These are phyloP conservation scores for Leccinum subtestaceum DNA, from an alignment of 768 basidiomycete genomes.

Conservation along the genomic window DNA sequence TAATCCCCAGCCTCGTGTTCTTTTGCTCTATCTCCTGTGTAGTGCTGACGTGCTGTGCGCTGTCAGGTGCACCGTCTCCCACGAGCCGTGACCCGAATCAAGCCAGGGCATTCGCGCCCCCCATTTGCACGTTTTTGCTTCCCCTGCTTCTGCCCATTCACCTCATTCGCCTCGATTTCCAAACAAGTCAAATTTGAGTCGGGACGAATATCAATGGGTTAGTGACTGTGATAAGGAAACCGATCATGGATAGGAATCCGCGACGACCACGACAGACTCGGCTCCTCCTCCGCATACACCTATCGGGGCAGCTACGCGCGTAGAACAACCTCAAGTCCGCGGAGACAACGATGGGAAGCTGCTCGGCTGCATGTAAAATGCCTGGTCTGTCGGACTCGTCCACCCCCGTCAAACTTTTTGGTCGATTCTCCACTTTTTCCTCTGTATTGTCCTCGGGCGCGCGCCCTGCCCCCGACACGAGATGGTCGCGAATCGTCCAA, in stretches of 20 bases:
- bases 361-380: background rate
- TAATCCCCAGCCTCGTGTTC: background rate
- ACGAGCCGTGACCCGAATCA: constrained; percentile 9
- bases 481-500: constrained; percentile 10
- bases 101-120: constrained; percentile 4
- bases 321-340: constrained; percentile 4
- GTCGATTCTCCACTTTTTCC: constrained; percentile 6
- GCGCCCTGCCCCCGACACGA: too few species aligned
- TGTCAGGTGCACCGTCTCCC: constrained; percentile 15
- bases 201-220: constrained; percentile 3
- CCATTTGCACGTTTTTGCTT: constrained; percentile 3
- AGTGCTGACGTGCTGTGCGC: constrained; percentile 11
- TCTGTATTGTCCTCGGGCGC: background rate
- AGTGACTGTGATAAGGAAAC: constrained; percentile 19
- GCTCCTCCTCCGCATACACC: constrained; percentile 28
- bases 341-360: constrained; percentile 15
- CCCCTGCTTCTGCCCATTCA: constrained; percentile 1
- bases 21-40: background rate
- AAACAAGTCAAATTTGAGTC: constrained; percentile 1
- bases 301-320: constrained; percentile 12
- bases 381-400: constrained; percentile 13
- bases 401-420: constrained; percentile 16
- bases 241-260: constrained; percentile 27
- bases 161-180: constrained; percentile 1
- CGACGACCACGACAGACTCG: constrained; percentile 29